Percentiles rank a stretch among this genome's conserved stretches.
These are phyloP conservation scores for Boletus fagicola DNA, from an alignment of 768 basidiomycete genomes.

Conservation along the genomic window DNA sequence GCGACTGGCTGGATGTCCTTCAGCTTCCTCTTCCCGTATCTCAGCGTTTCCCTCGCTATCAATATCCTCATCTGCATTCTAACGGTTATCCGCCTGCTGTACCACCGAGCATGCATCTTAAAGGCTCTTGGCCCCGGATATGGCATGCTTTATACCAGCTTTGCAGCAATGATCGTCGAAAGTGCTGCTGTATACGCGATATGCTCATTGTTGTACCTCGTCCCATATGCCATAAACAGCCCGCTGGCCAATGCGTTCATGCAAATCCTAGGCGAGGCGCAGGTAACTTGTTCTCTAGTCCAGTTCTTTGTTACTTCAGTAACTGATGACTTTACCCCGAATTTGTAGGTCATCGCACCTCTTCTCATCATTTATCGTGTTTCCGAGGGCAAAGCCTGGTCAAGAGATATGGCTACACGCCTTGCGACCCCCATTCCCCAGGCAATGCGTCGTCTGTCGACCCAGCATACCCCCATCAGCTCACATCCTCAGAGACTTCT, in stretches of 20 bases:
- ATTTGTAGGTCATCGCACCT: conserved; percentile 42
- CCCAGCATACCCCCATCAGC: neutral
- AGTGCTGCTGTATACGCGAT: conserved; percentile 35
- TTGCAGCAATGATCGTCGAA: conserved; percentile 36
- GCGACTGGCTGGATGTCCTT: conserved; percentile 32
- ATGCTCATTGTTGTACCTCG: conserved; percentile 33
- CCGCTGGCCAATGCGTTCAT: conserved; percentile 30
- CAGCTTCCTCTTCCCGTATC: conserved; percentile 32
- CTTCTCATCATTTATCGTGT: conserved; percentile 50
- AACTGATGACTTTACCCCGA: neutral
- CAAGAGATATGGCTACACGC: conserved; percentile 18
- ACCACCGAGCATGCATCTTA: conserved; percentile 27
- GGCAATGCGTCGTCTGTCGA: conserved; percentile 14
- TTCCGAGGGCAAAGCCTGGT: conserved; percentile 46
- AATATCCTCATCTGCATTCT: conserved; percentile 33
- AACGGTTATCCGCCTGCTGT: conserved; percentile 33
- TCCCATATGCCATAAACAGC: conserved; percentile 26
- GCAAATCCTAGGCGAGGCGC: conserved; percentile 32
- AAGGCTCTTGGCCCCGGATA: conserved; percentile 29
- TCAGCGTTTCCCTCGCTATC: conserved; percentile 33
- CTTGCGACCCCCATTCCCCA: conserved; percentile 1
- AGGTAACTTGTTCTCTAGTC: conserved; percentile 15
- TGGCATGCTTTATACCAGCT: conserved; percentile 29
- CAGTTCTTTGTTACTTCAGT: neutral
- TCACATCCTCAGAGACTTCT: conserved; percentile 1